Evolutionary conservation across 1,284 basidiomycete genomes (phyloP), one percentile per base, ranked within the genome.

Genomic region (Pseudozyma pruni): DNA sequence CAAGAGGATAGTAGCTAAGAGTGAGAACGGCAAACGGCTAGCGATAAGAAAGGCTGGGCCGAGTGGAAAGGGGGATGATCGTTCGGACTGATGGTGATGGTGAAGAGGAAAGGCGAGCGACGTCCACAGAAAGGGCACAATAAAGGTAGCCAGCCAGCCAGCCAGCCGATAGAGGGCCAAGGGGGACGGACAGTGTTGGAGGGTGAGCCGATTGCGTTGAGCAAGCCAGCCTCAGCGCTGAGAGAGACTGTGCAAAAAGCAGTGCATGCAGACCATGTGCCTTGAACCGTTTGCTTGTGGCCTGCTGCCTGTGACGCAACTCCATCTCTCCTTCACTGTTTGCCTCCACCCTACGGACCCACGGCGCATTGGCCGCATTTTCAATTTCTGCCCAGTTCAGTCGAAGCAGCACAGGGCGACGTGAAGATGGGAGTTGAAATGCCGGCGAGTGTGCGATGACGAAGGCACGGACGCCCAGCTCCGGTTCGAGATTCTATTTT

Each of bases 11-110:
- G 33, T 20, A 46, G 27, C 7, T 29, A 11, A 25, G 9, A 29
- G 17, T 41, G 37, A 16, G 40, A 44, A 38, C 46, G 44, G 50
- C 19, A 20, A 17, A 46, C 33, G 59, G 39, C 38, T 29, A 48
- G 46, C 38, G 9, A 20, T 8, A n/a, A 14, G 17, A 19, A 27
- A 17, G 38, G 38, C 19, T 32, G 59, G 40, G 50, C 45, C 54
- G 50, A 35, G 38, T 16, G 33, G 38, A 38, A 7, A 32, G 20
- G 56, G 56, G 39, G 46, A 41, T 58, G 42, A 45, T 54, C 29
- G 47, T 46, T 68, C 49, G 14, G 41, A 57, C 43, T 33, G 44
- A 39, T 68, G 64, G 19, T 53, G 64, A 41, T 54, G 58, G 47
- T 40, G 48, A 43, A 33, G 53, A 58, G 41, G 29, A 20, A 51